Evolutionary conservation across 192 early-diverging fungal genomes (phyloP), one percentile per base, ranked within the genome.

Genomic region (Gamsiella multidivaricata): DNA sequence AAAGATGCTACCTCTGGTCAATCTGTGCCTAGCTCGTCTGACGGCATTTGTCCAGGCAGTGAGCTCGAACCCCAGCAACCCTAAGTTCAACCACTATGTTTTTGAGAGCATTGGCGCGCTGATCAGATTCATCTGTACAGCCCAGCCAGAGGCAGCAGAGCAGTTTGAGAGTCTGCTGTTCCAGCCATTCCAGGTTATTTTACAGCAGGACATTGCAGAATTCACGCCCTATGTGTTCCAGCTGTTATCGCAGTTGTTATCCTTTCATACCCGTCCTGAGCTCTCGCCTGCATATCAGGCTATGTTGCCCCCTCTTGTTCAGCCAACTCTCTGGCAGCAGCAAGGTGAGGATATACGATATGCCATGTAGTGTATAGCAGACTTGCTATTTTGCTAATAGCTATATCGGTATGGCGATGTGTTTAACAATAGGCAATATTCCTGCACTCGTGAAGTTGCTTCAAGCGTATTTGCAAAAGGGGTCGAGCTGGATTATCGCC

Each of bases 211-310:
- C 56, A 92, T 62, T 71, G 76, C 84, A 70, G 98, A 99, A 81
- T 98, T 97, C 41, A 93, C 90, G 79, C 96, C 98, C 17, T 99
- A 99, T 81, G 92, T 95, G 12, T 97, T 99, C 88, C 98, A 99
- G 82, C 85, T 99, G 61, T 80, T 98, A 61, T 87, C 95, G 7
- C 95, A 96, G 72, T 84, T 99, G 39, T 80, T 98, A 33, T 88
- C 89, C 12, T 88, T 91, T 58, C 93, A 98, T 76, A 69, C 81
- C 18, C 85, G 81, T 31, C 49, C 69, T 1, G 81, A 82, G 0
- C 83, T 99, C 25, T 89, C 97, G 7, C 78, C 84, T 3, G 69
- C 87, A 1, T 99, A 98, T 82, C 75, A 88, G 54, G 62, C 58
- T 6, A 81, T 98, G 80, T 64, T 98, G 28, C 84, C 84, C 9